Percentiles rank a stretch among this genome's conserved stretches.
Conservation (phyloP, 768 basidiomycete species). For the Mycena kentingensis region DNA sequence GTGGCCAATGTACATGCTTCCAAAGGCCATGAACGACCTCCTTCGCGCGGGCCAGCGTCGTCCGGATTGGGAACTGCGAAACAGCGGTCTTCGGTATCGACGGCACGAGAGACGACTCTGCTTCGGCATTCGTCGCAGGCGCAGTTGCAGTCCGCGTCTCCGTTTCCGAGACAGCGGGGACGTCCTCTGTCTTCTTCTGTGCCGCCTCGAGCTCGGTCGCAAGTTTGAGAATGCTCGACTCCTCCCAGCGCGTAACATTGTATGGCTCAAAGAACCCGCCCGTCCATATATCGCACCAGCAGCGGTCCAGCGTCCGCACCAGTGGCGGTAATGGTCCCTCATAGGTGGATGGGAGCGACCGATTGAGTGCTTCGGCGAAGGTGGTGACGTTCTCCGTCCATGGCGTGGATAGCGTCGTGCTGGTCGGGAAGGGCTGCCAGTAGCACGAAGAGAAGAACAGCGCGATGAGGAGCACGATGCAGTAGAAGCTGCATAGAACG, state of each 20-base stretch:
- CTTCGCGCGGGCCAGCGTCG: neutral
- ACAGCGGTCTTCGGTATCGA: neutral
- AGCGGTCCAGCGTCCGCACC: conserved; percentile 73
- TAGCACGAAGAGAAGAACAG: conserved; percentile 87
- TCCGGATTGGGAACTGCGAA: neutral
- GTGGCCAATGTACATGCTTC: neutral
- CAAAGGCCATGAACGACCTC: neutral
- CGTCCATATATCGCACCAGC: conserved; percentile 81
- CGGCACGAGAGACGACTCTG: too few species aligned
- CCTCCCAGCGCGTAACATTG: conserved; percentile 76
- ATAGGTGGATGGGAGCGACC: conserved; percentile 45
- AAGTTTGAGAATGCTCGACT: conserved; percentile 55
- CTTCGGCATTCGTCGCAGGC: conserved; percentile 14
- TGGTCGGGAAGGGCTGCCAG: conserved; percentile 79
- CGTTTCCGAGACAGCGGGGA: neutral
- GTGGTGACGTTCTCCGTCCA: conserved; percentile 75
- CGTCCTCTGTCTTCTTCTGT: conserved; percentile 22
- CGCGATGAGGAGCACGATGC: conserved; percentile 79
- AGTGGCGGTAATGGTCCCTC: conserved; percentile 50
- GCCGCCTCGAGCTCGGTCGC: conserved; percentile 43
- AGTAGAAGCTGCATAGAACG: conserved; percentile 66
- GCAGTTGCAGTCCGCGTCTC: conserved; percentile 3
- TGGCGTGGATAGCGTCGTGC: conserved; percentile 60
- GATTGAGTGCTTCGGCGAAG: conserved; percentile 64
- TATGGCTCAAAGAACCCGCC: conserved; percentile 74